Base-by-base conservation (phyloP, 2,329 filamentous ascomycete genomes). In the Epichloe sylvatica region DNA sequence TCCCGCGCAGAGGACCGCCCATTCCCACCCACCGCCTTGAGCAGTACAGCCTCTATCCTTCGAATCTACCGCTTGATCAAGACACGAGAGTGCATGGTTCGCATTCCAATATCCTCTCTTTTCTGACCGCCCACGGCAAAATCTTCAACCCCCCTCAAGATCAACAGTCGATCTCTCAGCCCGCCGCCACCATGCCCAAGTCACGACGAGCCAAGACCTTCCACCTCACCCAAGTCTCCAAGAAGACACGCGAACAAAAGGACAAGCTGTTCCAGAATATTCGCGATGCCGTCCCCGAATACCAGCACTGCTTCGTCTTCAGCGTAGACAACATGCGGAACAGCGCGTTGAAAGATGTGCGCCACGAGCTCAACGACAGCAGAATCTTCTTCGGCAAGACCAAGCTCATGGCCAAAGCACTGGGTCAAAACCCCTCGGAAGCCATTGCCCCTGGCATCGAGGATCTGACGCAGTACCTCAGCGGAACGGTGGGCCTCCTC, bases 371-470 rank as follows among this genome's bases (percentile, higher is more conserved):
- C 59, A 75, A 76, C 46, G 89, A 96, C 71, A 39, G 51, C 49
- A 52, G 90, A 60, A 74, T 98, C 66, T 97, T 97, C 80, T 97
- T 96, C 70, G 92, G 91, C 71, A 98, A 97, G 75, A 97, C 91
- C 52, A 97, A 97, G 72, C 90, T 98, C 67, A 97, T 97, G 89
- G 83, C 86, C 60, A 91, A 92, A 70, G 90, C 92, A 51, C 84
- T 98, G 25, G 92, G 92, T 63, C 78, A 78, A 56, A 82, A 75
- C 49, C 76, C 81, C 57, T 84, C 86, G 62, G 84, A 87, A 61
- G 87, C 90, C 70, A 78, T 86, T 68, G 85, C 87, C 58, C 79
- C 86, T 42, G 86, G 87, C 64, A 80, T 92, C 60, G 75, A 86
- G 64, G 70, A 72, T 54, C 80, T 96, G 51, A 71, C 77, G 19